Evolutionary conservation across 2,329 filamentous ascomycete species (phyloP), one percentile per base, ranked within the genome.

Genomic region (Cladosporium colombiae): DNA sequence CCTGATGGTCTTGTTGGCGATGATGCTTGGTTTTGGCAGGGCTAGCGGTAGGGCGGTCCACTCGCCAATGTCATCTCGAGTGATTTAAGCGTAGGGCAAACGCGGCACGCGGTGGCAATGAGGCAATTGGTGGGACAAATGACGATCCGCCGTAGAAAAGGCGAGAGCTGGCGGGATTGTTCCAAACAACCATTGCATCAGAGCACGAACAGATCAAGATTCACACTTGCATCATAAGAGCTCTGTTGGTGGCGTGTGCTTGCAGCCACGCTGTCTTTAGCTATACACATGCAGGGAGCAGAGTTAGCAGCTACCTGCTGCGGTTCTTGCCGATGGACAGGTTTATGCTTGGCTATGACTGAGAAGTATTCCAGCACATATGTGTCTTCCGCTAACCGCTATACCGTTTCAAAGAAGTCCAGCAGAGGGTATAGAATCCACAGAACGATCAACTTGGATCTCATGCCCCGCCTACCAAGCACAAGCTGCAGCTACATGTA

Each of bases 241-340:
- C 52, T 55, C 52, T 52, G 18, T 55, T 27, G 33, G 55, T 57
- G 55, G 55, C 55, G 55, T 57, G 3, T 55, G 52, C 52, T 55
- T 4, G 52, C 29, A 31, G 29, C 29, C 29, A 31, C 29, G 29
- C 29, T 8, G 29, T 31, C 29, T 31, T 31, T 31, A 23, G 21
- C 49, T 18, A 10, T 27, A 14, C 46, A 25, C 29, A 31, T 31
- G 29, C 29, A 8, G 6, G 29, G 29, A 8, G 29, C 5, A 8
- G 6, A 8, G 29, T 7, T 29, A 8, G 29, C 29, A 31, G 27
- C 29, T 31, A 31, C 29, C 7, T 31, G 29, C 29, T 31, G 29
- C 29, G 29, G 29, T 31, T 31, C 29, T 31, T 31, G 29, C 29
- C 29, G 29, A 31, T 31, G 29, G 29, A 31, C 29, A 31, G 29